Percentiles rank a stretch among this genome's conserved stretches.
These are phyloP conservation scores for Aulographum hederae DNA, from an alignment of 2,329 filamentous ascomycete species.

Conservation along the genomic window DNA sequence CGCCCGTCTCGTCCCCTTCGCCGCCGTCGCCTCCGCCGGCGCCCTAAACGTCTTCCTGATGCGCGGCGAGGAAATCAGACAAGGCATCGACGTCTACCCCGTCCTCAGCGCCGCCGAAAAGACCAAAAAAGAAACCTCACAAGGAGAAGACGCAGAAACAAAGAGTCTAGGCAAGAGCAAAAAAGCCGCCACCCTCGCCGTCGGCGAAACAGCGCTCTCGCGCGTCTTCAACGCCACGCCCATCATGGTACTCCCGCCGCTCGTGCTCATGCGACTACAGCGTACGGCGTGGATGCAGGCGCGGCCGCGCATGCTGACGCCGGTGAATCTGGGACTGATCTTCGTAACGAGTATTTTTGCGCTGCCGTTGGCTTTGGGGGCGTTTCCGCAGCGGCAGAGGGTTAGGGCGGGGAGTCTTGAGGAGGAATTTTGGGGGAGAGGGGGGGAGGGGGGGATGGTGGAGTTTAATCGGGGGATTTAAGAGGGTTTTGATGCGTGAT, in stretches of 20 bases:
- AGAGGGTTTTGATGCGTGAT: too few species aligned
- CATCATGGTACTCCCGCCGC: conserved; percentile 88
- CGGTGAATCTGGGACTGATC: conserved; percentile 76
- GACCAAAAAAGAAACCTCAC: conserved; percentile 38
- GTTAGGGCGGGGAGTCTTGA: conserved; percentile 62
- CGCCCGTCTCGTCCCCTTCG: conserved; percentile 82
- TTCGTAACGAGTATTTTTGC: conserved; percentile 74
- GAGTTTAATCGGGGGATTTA: conserved; percentile 93
- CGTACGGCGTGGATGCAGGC: conserved; percentile 63
- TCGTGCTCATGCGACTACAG: conserved; percentile 73
- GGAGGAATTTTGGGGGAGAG: conserved; percentile 67
- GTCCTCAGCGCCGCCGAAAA: conserved; percentile 56
- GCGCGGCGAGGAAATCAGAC: conserved; percentile 87
- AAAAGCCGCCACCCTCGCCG: conserved; percentile 73
- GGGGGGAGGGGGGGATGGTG: conserved; percentile 66
- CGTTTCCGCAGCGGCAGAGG: conserved; percentile 80
- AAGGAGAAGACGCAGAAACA: conserved; percentile 36
- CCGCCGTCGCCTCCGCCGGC: conserved; percentile 79
- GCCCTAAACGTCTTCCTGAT: conserved; percentile 93
- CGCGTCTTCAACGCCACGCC: conserved; percentile 87
- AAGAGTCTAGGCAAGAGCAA: conserved; percentile 68
- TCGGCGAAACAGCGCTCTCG: conserved; percentile 80
- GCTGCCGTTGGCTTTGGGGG: conserved; percentile 72
- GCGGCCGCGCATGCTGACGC: conserved; percentile 58
- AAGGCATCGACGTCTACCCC: conserved; percentile 83